Evolutionary conservation across 176 grass and related monocot genomes (phyloP).

Genomic region (Aegilops sharonensis): DNA sequence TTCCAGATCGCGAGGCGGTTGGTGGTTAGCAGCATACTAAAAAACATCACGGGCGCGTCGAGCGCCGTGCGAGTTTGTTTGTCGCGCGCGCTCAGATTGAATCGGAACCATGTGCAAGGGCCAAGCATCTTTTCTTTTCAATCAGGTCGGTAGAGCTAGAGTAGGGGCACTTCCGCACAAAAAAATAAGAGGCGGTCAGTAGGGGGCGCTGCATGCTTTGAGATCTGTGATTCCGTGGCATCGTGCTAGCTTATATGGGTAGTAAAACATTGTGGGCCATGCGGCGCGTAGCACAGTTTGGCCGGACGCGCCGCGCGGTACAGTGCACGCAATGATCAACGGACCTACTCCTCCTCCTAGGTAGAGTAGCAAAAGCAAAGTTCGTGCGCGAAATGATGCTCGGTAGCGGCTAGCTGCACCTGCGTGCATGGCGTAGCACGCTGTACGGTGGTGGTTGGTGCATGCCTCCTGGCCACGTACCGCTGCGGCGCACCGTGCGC

Average conservation of each 20-base stretch:
- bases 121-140: background rate
- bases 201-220: background rate
- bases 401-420: no score
- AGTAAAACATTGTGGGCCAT: background rate
- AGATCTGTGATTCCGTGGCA: background rate
- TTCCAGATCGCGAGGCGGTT: background rate
- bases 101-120: background rate
- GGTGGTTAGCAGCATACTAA: background rate
- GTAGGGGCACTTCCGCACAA: no score
- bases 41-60: background rate
- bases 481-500: background rate
- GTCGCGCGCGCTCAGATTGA: background rate
- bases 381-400: background rate
- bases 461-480: background rate
- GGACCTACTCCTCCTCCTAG: background rate
- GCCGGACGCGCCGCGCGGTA: background rate
- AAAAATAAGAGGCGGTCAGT: background rate
- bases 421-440: background rate
- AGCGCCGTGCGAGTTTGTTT: background rate
- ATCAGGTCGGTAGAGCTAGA: background rate
- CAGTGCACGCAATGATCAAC: background rate
- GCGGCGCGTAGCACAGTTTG: background rate
- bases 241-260: background rate
- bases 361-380: background rate
- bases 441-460: background rate